phyloP scores from a whole-genome alignment of 768 basidiomycete genomes.

The Punctularia strigosozonata region DNA sequence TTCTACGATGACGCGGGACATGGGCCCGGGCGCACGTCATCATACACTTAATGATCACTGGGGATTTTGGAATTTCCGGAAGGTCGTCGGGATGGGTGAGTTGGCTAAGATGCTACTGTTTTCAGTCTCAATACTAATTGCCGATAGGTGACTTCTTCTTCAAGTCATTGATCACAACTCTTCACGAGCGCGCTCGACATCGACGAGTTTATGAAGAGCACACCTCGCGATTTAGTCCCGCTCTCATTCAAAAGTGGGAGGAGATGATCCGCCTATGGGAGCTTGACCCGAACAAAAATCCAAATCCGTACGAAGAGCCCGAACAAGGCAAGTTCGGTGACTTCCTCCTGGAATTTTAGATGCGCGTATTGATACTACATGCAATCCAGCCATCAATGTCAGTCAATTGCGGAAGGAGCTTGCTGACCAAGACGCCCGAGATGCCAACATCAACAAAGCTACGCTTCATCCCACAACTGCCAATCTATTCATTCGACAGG shows the following conservation, averaged over 20 bases:
- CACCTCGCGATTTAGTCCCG: neutral
- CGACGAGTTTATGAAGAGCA: neutral
- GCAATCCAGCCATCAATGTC: too few species aligned
- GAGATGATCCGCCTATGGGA: conserved; percentile 6
- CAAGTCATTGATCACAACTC: conserved; percentile 7
- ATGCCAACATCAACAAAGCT: too few species aligned
- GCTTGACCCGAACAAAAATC: neutral
- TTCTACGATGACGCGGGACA: conserved; percentile 7
- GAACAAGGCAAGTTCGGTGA: conserved; percentile 3
- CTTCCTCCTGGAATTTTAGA: too few species aligned
- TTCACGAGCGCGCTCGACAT: neutral
- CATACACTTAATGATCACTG: conserved; percentile 11
- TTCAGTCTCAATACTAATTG: conserved; percentile 3
- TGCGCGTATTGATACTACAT: too few species aligned
- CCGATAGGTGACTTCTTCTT: too few species aligned
- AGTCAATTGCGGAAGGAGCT: too few species aligned
- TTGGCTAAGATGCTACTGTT: neutral
- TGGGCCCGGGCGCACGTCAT: conserved; percentile 6
- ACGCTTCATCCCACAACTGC: too few species aligned
- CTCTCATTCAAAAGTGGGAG: conserved; percentile 1
- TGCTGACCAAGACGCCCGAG: too few species aligned
- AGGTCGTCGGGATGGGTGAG: conserved; percentile 12
- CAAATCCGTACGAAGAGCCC: conserved; percentile 10
- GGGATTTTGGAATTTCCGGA: conserved; percentile 19
- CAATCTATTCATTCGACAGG: too few species aligned